Conservation (phyloP, 129 eudicot species). For the Saussurea involucrata region DNA sequence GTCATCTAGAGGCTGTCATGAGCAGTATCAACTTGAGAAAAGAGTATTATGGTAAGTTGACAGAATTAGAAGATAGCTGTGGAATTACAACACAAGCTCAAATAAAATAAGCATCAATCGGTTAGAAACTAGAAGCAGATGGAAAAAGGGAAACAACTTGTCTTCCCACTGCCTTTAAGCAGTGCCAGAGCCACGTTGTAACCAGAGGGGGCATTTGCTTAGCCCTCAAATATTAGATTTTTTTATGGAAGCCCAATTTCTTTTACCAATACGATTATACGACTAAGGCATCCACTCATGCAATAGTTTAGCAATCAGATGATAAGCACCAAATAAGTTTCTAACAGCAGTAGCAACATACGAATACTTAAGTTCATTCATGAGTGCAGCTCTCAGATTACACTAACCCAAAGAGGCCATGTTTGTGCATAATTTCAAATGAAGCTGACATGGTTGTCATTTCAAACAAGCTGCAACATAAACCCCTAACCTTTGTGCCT, state of each 20-base stretch:
- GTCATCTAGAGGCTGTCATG: conserved; percentile 94
- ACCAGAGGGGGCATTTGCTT: too few relatives aligned
- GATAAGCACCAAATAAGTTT: not conserved
- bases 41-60: conserved; percentile 5
- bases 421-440: not conserved
- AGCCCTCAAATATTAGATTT: too few relatives aligned
- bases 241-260: too few relatives aligned
- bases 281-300: not conserved
- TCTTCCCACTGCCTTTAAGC: conserved; percentile 4
- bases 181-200: too few relatives aligned
- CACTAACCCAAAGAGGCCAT: not conserved
- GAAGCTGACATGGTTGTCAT: not conserved
- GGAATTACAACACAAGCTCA: not conserved
- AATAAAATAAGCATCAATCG: not conserved
- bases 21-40: conserved; percentile 31
- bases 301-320: not conserved
- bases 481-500: not conserved
- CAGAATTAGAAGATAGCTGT: not conserved
- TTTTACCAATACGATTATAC: not conserved
- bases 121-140: conserved; percentile 16
- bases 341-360: not conserved
- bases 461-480: not conserved
- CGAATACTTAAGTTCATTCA: not conserved
- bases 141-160: not conserved
- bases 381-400: not conserved